phyloP scores from a whole-genome alignment of 2,329 filamentous ascomycete genomes.

The Macrophomina pseudophaseolina region DNA sequence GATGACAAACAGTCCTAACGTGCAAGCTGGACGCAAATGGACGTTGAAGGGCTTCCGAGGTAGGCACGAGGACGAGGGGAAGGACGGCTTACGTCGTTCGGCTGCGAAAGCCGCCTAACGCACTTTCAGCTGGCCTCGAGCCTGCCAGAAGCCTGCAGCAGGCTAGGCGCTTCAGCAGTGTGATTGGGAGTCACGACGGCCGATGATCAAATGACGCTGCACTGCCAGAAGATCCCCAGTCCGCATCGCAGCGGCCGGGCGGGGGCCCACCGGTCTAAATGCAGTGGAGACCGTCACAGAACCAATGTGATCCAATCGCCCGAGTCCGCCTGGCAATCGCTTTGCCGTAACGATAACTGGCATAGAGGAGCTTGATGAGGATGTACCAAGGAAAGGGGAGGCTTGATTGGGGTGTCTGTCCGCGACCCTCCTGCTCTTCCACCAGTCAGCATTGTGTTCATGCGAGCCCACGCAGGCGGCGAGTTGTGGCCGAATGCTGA shows the following conservation, averaged over 20 bases:
- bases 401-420: not conserved
- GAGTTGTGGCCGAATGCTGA: slow-evolving; percentile 15
- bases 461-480: slow-evolving; percentile 19
- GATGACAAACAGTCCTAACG: slow-evolving; percentile 11
- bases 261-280: slow-evolving; percentile 22
- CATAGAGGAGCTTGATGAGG: not conserved
- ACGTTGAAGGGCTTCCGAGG: not conserved
- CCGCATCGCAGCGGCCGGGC: slow-evolving; percentile 7
- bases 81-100: not conserved
- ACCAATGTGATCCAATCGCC: slow-evolving; percentile 23
- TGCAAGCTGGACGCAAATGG: not conserved
- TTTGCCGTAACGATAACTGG: slow-evolving; percentile 11
- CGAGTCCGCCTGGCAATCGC: not conserved
- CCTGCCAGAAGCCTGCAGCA: slow-evolving; percentile 14
- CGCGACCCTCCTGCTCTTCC: slow-evolving; percentile 3
- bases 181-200: slow-evolving; percentile 16
- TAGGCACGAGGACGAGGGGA: not conserved
- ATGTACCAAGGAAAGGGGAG: slow-evolving; percentile 8
- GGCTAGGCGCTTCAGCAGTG: slow-evolving; percentile 18
- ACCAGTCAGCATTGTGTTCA: slow-evolving; percentile 4
- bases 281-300: slow-evolving; percentile 20
- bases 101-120: not conserved
- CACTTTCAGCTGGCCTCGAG: slow-evolving; percentile 12
- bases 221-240: slow-evolving; percentile 24
- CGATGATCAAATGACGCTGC: slow-evolving; percentile 24